Conservation (phyloP, 2,329 filamentous ascomycete genomes). For the Colletotrichum horii region DNA sequence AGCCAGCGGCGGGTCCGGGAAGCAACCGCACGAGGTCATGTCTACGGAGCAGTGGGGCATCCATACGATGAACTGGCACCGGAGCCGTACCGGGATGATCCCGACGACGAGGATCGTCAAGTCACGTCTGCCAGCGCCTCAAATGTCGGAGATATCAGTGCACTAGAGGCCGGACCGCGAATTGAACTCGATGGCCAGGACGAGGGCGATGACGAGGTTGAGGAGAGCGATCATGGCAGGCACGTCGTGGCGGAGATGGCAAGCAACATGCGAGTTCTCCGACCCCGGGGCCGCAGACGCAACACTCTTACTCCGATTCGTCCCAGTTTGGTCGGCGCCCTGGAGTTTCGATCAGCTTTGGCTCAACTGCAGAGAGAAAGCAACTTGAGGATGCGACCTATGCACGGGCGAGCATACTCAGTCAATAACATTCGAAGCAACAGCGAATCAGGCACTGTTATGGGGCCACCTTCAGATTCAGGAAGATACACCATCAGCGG, state of each 20-base stretch:
- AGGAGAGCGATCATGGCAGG: slow-evolving; percentile 61
- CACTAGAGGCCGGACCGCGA: slow-evolving; percentile 49
- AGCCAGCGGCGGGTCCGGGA: slow-evolving; percentile 68
- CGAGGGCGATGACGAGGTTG: slow-evolving; percentile 46
- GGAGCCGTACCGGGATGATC: slow-evolving; percentile 69
- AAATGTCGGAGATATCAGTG: slow-evolving; percentile 41
- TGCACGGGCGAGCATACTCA: slow-evolving; percentile 66
- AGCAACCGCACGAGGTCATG: slow-evolving; percentile 76
- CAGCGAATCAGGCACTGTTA: slow-evolving; percentile 10
- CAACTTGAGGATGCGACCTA: slow-evolving; percentile 73
- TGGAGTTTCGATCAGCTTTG: slow-evolving; percentile 92
- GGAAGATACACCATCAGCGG: slow-evolving; percentile 17
- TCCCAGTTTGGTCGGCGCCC: slow-evolving; percentile 88
- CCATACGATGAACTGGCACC: slow-evolving; percentile 57
- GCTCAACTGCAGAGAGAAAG: slow-evolving; percentile 85
- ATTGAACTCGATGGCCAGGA: slow-evolving; percentile 51
- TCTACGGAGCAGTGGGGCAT: slow-evolving; percentile 61
- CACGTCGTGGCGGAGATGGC: slow-evolving; percentile 82
- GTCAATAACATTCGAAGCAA: slow-evolving; percentile 25
- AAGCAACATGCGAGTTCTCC: slow-evolving; percentile 89
- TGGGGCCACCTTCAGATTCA: slow-evolving; percentile 10
- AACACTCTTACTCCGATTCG: slow-evolving; percentile 85
- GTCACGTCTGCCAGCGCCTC: slow-evolving; percentile 19
- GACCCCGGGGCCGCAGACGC: slow-evolving; percentile 68
- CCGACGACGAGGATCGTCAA: slow-evolving; percentile 44